Evolutionary conservation across 129 eudicot genomes (phyloP), one percentile per base, ranked within the genome.

Genomic region (Pseudognaphalium luteoalbum): DNA sequence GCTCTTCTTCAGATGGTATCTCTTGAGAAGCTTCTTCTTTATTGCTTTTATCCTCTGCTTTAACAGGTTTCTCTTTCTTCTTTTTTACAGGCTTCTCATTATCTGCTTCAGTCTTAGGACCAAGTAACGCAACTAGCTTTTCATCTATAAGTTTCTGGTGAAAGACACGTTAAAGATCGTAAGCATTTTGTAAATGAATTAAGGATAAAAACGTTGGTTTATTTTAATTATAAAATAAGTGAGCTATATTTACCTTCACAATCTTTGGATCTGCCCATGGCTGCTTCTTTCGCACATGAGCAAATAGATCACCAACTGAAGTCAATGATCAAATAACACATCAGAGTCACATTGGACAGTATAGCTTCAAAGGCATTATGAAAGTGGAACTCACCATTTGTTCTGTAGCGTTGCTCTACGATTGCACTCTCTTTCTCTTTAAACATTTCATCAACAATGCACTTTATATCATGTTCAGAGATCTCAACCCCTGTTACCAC

Each of bases 261-360:
- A 89, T 76, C 81, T 91, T 91, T 29, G 93, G 93, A 85, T 95
- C 96, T 4, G 99, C 99, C 99, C 99, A 95, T 7, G 96, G 99
- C 86, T 74, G 97, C 83, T 78, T 95, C 94, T 91, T 88, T 73
- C 99, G 88, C 17, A 95, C 87, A 83, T 85, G 87, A 70, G 87
- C 96, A 86, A 95, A 87, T 29, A 95, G 82, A 71, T 95, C 96
- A 81, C 99, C 99, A 70, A 89, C 99, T 95, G 78, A 63, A 72
- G 33, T 54, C 78, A 83, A 61, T 47, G 33, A 67, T 58, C 54
- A 67, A 58, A 70, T 42, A 44, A 72, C 42, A 72, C 51, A 34
- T 76, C 66, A 77, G 57, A 73, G 20, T 44, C 76, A 44, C 41
- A 74, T 64, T 25, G 1, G 20, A 42, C 67, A 61, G 7, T 12